phyloP scores from a whole-genome alignment of 164 flowering plant species.

The Paratinospora sagittata region DNA sequence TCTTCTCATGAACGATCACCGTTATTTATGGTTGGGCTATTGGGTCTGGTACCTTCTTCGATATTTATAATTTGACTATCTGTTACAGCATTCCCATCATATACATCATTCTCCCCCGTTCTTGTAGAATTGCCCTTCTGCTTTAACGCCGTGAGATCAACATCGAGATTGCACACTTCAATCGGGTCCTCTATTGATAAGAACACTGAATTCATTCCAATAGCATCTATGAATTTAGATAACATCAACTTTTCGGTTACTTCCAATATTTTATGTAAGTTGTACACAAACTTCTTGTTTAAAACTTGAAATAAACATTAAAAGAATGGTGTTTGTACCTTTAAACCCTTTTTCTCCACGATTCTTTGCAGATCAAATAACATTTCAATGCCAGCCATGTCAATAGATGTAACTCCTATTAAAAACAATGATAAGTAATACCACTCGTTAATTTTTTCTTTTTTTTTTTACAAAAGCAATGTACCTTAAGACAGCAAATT shows the following conservation, averaged over 20 bases:
- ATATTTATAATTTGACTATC: too few species aligned
- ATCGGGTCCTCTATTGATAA: constrained; percentile 58
- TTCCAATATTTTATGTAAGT: constrained; percentile 22
- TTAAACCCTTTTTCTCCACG: constrained; percentile 34
- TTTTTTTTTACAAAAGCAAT: too few species aligned
- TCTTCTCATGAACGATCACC: too few species aligned
- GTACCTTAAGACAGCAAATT: too few species aligned
- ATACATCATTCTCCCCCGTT: not conserved
- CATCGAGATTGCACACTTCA: constrained; percentile 31
- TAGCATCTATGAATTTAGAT: constrained; percentile 38
- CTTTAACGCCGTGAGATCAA: constrained; percentile 18
- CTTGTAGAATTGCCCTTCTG: not conserved
- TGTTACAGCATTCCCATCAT: not conserved
- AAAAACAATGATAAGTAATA: not conserved
- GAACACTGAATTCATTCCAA: constrained; percentile 58
- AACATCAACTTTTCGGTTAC: constrained; percentile 61
- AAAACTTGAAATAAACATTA: not conserved
- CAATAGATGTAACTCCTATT: constrained; percentile 67
- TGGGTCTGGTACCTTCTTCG: too few species aligned
- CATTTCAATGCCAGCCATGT: constrained; percentile 59
- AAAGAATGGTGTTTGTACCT: constrained; percentile 28
- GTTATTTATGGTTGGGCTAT: too few species aligned
- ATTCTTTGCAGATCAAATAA: constrained; percentile 37
- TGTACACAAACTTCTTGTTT: too few species aligned
- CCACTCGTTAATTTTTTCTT: too few species aligned